Conservation (phyloP, 768 basidiomycete species). For the Russula dissimulans region DNA sequence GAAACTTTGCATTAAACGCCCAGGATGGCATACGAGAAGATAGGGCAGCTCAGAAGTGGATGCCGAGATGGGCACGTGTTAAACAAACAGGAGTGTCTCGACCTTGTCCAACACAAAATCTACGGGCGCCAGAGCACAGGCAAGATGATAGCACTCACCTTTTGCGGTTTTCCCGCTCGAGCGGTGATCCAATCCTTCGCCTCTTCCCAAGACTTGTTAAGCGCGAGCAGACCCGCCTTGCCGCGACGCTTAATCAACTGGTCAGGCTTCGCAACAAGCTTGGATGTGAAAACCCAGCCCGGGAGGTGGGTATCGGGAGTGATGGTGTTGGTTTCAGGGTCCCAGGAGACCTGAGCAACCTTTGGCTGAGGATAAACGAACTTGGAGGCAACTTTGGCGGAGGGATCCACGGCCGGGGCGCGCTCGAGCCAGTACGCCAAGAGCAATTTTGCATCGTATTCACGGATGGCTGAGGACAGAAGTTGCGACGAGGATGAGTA, state of each 20-base stretch:
- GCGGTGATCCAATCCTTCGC: conserved; percentile 81
- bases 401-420: conserved; percentile 68
- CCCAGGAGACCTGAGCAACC: conserved; percentile 87
- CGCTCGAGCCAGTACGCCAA: conserved; percentile 96
- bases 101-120: background rate
- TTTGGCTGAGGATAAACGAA: conserved; percentile 59
- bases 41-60: background rate
- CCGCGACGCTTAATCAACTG: conserved; percentile 99
- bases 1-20: background rate
- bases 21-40: background rate
- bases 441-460: conserved; percentile 98
- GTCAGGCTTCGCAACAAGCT: conserved; percentile 95
- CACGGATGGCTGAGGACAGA: conserved; percentile 60
- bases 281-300: conserved; percentile 71
- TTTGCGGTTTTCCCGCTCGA: conserved; percentile 86
- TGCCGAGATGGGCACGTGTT: background rate
- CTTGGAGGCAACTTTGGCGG: conserved; percentile 42
- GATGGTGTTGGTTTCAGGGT: conserved; percentile 53
- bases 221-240: conserved; percentile 89
- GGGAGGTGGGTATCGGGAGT: conserved; percentile 56
- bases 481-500: background rate
- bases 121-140: background rate
- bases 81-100: conserved; percentile 1
- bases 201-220: conserved; percentile 90
- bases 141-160: conserved; percentile 38